These are phyloP conservation scores for Magnusiomyces sp. DNA, from an alignment of 1,139 yeast species.

Conservation along the genomic window DNA sequence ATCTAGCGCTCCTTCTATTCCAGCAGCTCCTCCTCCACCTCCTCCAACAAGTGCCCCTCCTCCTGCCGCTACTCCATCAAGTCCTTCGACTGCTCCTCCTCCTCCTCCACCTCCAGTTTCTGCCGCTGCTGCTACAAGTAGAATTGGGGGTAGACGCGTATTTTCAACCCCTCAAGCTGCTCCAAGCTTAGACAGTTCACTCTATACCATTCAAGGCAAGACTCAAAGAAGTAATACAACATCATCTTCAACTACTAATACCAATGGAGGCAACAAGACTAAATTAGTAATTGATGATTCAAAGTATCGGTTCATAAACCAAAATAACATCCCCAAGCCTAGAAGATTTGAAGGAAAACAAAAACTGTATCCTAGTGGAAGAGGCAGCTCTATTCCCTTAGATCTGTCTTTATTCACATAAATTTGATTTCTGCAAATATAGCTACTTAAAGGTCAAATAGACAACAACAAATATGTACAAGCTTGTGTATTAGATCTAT, in stretches of 20 bases:
- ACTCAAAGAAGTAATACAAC: constrained; percentile 12
- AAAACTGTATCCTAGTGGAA: constrained; percentile 88
- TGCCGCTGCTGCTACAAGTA: constrained; percentile 12
- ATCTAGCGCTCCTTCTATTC: constrained; percentile 23
- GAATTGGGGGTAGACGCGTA: background rate
- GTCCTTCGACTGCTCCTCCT: constrained; percentile 24
- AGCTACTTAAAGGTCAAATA: background rate
- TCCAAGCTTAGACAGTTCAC: constrained; percentile 11
- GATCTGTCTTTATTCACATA: constrained; percentile 38
- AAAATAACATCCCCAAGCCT: constrained; percentile 72
- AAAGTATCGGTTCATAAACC: constrained; percentile 64
- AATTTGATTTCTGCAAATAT: background rate
- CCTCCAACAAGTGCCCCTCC: constrained; percentile 22
- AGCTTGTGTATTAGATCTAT: background rate
- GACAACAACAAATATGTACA: background rate
- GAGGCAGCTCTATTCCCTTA: constrained; percentile 90
- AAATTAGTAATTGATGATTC: constrained; percentile 52
- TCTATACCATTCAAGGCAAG: constrained; percentile 24
- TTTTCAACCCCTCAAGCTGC: constrained; percentile 17
- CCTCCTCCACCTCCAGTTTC: constrained; percentile 19
- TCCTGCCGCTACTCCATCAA: constrained; percentile 18
- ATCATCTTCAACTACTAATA: constrained; percentile 9
- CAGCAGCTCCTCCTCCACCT: constrained; percentile 29
- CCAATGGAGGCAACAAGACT: constrained; percentile 7
- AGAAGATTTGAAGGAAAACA: constrained; percentile 59